Evolutionary conservation across 1,139 yeast genomes (phyloP).

Genomic region (Hansenula lynferdii): DNA sequence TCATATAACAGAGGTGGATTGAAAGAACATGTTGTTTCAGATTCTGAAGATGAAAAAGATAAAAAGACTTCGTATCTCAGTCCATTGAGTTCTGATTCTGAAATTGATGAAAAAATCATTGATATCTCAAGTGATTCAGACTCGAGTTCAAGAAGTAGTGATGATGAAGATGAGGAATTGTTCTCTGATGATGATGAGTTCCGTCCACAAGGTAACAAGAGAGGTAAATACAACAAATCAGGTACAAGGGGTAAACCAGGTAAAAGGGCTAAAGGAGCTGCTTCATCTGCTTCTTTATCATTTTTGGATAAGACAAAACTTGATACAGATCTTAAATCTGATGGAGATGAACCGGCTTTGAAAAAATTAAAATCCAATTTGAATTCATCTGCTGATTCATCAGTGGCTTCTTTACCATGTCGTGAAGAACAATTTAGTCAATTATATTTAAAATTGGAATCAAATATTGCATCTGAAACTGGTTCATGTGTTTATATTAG

Average conservation of each 20-base stretch:
- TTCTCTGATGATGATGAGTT: constrained; percentile 18
- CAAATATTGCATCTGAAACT: constrained; percentile 63
- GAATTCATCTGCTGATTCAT: constrained; percentile 2
- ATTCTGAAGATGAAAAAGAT: background rate
- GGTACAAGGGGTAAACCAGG: background rate
- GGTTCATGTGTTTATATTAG: constrained; percentile 89
- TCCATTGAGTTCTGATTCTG: background rate
- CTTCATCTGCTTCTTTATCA: constrained; percentile 5
- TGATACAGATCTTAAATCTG: background rate
- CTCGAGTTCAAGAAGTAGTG: too few relatives aligned
- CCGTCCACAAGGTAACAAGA: constrained; percentile 5
- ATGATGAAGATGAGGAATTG: too few relatives aligned
- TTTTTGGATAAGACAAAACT: background rate
- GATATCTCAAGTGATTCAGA: too few relatives aligned
- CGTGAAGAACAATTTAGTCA: constrained; percentile 84
- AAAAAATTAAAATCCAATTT: background rate
- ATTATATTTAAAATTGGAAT: constrained; percentile 65
- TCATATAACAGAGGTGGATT: constrained; percentile 1
- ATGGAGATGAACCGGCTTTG: constrained; percentile 1
- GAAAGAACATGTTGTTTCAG: constrained; percentile 7
- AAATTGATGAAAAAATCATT: too few relatives aligned
- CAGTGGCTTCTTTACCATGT: constrained; percentile 53
- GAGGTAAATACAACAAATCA: background rate
- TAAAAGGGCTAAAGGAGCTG: constrained; percentile 13
- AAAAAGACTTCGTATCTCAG: constrained; percentile 1